A percentile compares a stretch with the other conserved stretches of the same genome.
Conservation (phyloP, 2,329 filamentous ascomycete species). For the Fusarium beomiforme region DNA sequence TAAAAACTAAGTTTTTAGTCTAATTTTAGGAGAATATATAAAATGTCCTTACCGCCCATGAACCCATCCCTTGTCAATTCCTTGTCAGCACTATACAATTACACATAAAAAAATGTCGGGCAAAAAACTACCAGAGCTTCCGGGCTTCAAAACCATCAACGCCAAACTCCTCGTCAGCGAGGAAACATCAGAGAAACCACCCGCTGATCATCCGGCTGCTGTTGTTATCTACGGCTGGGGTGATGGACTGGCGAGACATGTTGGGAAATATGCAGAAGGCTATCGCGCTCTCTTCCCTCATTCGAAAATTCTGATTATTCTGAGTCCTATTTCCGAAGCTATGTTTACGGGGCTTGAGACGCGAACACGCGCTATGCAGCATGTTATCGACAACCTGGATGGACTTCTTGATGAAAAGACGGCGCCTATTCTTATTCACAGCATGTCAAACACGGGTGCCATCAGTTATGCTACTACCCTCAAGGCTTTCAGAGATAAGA, state of each 20-base stretch:
- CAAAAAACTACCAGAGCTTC: conserved; percentile 33
- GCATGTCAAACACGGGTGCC: conserved; percentile 68
- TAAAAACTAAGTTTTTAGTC: background rate
- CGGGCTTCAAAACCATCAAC: conserved; percentile 58
- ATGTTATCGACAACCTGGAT: conserved; percentile 51
- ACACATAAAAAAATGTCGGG: conserved; percentile 18
- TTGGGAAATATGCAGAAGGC: conserved; percentile 64
- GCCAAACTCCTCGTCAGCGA: conserved; percentile 59
- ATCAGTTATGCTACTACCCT: conserved; percentile 62
- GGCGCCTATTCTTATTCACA: conserved; percentile 58
- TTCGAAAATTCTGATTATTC: conserved; percentile 61
- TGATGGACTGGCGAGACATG: conserved; percentile 63
- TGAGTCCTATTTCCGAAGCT: conserved; percentile 60
- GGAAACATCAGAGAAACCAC: conserved; percentile 35
- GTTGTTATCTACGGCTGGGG: conserved; percentile 68
- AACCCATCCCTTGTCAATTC: background rate
- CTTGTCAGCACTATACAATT: background rate
- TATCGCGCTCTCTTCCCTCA: conserved; percentile 62
- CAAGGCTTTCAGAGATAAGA: conserved; percentile 55
- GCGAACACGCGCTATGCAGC: conserved; percentile 57
- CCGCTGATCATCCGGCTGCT: conserved; percentile 52
- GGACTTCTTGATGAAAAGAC: conserved; percentile 23
- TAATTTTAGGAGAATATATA: conserved; percentile 1
- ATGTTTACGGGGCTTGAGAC: conserved; percentile 55
- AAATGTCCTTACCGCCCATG: background rate